A percentile compares a stretch with the other conserved stretches of the same genome.
These are phyloP conservation scores for Talaromyces sp. DNA, from an alignment of 2,329 filamentous ascomycete species.

Conservation along the genomic window DNA sequence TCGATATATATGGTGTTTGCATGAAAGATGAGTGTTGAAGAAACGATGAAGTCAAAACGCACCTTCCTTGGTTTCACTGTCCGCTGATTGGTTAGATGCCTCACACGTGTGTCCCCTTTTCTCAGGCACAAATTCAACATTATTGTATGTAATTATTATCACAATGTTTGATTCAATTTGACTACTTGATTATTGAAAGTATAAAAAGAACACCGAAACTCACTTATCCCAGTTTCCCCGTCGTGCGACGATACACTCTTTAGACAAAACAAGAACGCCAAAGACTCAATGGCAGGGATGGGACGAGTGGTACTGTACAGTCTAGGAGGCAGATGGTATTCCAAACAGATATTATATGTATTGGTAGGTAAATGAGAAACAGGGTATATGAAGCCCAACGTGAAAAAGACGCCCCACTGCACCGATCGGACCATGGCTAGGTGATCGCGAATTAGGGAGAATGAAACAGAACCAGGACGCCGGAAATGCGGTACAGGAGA, in stretches of 20 bases:
- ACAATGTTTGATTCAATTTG: background rate
- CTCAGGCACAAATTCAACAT: background rate
- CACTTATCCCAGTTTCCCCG: background rate
- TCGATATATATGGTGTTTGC: background rate
- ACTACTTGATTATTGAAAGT: background rate
- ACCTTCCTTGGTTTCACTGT: background rate
- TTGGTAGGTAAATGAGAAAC: background rate
- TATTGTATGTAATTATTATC: no score
- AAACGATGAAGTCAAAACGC: background rate
- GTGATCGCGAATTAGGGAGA: background rate
- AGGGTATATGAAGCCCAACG: background rate
- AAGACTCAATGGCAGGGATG: background rate
- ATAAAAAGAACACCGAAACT: background rate
- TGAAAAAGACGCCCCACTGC: background rate
- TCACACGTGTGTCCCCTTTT: background rate
- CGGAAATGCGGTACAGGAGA: conserved; percentile 5
- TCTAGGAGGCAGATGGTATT: background rate
- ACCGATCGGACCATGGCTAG: background rate
- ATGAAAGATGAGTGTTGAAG: background rate
- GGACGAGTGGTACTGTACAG: background rate
- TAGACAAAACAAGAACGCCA: background rate
- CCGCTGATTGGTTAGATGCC: background rate
- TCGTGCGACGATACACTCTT: background rate
- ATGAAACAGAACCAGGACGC: background rate
- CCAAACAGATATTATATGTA: background rate